These are phyloP conservation scores for Pichia membranifaciens DNA, from an alignment of 805 yeast species.

Conservation along the genomic window DNA sequence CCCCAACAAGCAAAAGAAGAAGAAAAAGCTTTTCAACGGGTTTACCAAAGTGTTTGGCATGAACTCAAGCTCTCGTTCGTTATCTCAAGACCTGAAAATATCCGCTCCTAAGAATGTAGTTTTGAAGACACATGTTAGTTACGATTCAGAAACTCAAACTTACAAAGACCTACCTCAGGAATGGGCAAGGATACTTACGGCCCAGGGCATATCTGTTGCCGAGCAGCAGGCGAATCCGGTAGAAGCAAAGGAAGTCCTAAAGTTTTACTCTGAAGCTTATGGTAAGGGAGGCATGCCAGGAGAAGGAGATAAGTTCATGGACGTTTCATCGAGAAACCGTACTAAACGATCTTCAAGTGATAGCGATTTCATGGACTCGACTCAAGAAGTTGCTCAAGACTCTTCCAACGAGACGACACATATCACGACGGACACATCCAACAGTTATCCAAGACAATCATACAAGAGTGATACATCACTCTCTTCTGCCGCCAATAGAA, in stretches of 20 bases:
- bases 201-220: constrained; percentile 80
- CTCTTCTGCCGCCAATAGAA: background rate
- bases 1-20: background rate
- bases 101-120: constrained; percentile 90
- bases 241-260: constrained; percentile 51
- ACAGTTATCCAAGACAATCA: constrained; percentile 8
- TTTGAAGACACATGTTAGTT: constrained; percentile 91
- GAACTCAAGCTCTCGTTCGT: constrained; percentile 11
- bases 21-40: constrained; percentile 51
- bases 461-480: background rate
- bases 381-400: constrained; percentile 10
- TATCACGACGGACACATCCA: background rate
- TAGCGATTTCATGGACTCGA: constrained; percentile 14
- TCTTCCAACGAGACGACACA: constrained; percentile 5
- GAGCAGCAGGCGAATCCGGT: constrained; percentile 92
- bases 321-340: constrained; percentile 14
- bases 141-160: constrained; percentile 75
- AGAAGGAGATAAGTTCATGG: constrained; percentile 28
- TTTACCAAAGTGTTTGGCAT: constrained; percentile 39
- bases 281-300: constrained; percentile 4
- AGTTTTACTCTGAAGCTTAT: constrained; percentile 24
- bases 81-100: constrained; percentile 42
- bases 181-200: constrained; percentile 79
- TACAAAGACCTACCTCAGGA: constrained; percentile 90
- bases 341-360: constrained; percentile 15